phyloP scores from a whole-genome alignment of 768 basidiomycete species.

The Russula abietina region DNA sequence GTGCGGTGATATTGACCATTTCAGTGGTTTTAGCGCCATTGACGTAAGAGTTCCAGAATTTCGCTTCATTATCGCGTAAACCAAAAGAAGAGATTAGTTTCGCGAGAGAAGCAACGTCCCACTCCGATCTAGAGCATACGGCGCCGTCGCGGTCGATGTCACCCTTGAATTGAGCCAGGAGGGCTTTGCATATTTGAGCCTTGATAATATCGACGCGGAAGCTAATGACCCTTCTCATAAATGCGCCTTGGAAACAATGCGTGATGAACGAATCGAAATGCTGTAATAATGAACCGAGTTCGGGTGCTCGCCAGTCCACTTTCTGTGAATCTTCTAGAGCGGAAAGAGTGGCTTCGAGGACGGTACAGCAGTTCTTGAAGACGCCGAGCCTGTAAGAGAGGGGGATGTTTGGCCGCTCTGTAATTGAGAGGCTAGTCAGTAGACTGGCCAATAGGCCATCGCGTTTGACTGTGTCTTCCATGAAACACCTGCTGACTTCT shows the following conservation, averaged over 20 bases:
- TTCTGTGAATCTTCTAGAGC: constrained; percentile 1
- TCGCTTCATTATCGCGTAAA: background rate
- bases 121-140: background rate
- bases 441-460: constrained; percentile 11
- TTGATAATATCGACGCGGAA: constrained; percentile 4
- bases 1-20: background rate
- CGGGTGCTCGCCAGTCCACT: too few species aligned
- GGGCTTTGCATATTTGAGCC: background rate
- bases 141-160: background rate
- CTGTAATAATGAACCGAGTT: constrained; percentile 5
- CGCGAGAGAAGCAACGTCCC: too few species aligned
- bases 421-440: constrained; percentile 6
- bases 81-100: background rate
- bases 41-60: constrained; percentile 1
- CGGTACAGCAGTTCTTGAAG: constrained; percentile 3
- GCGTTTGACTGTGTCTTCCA: background rate
- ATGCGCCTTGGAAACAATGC: too few species aligned
- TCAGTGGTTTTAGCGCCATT: background rate
- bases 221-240: background rate
- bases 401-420: background rate
- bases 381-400: background rate
- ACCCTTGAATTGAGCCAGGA: background rate
- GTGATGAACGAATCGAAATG: constrained; percentile 6
- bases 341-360: background rate
- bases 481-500: background rate